Evolutionary conservation across 257 asterid genomes (phyloP).

Genomic region (Penstemon newberryi): DNA sequence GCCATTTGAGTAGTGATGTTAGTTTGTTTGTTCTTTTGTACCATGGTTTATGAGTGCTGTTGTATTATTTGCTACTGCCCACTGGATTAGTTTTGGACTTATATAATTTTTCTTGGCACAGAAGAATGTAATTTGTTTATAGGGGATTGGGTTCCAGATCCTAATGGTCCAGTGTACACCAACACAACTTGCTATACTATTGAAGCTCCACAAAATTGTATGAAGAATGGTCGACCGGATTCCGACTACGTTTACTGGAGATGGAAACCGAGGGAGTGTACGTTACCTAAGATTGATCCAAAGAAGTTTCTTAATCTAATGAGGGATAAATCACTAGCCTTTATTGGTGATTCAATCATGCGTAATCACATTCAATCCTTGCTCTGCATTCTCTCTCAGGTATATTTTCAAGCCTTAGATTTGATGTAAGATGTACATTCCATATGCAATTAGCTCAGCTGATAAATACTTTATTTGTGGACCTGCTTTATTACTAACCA

Average conservation of each 20-base stretch:
- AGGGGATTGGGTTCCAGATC: constrained; percentile 73
- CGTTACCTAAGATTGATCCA: constrained; percentile 53
- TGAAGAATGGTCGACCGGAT: constrained; percentile 80
- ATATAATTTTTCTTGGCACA: constrained; percentile 25
- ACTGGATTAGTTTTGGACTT: background rate
- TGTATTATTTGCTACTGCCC: background rate
- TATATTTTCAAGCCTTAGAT: constrained; percentile 22
- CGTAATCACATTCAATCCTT: constrained; percentile 80
- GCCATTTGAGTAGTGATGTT: constrained; percentile 15
- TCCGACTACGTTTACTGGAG: constrained; percentile 64
- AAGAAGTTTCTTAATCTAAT: constrained; percentile 50
- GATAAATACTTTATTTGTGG: background rate
- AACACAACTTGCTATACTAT: constrained; percentile 54
- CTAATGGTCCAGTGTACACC: constrained; percentile 61
- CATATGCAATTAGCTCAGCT: background rate
- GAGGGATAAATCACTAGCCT: constrained; percentile 59
- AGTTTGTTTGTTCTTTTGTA: background rate
- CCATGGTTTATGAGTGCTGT: background rate
- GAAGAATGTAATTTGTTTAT: constrained; percentile 59
- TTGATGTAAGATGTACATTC: background rate
- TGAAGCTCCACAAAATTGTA: constrained; percentile 70
- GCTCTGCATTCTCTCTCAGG: constrained; percentile 85
- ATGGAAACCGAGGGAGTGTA: constrained; percentile 73
- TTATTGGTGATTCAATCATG: constrained; percentile 85
- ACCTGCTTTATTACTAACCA: background rate